Evolutionary conservation across 129 eudicot species (phyloP).

Genomic region (sunflower (Helianthus annuus)): DNA sequence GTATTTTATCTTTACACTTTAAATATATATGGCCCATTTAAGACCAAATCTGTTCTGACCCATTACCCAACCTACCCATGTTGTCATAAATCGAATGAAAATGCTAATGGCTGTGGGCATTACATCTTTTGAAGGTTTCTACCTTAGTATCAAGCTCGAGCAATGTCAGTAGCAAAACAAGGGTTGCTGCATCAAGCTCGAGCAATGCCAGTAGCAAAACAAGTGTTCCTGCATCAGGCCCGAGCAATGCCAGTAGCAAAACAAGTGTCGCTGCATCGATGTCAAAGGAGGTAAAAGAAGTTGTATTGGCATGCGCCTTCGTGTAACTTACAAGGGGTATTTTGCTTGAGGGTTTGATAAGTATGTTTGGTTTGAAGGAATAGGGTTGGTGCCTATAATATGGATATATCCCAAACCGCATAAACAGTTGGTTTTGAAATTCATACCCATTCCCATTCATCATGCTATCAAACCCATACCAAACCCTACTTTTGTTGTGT

Average conservation of each 20-base stretch:
- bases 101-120: constrained; percentile 12
- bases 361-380: neutral
- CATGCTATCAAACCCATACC: constrained; percentile 5
- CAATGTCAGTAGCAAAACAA: constrained; percentile 16
- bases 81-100: neutral
- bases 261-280: constrained; percentile 14
- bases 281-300: constrained; percentile 21
- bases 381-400: neutral
- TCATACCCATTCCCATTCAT: neutral
- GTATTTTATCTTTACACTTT: too few relatives aligned
- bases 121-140: constrained; percentile 9
- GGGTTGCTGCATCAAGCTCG: constrained; percentile 12
- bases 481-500: neutral
- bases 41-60: neutral
- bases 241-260: constrained; percentile 19
- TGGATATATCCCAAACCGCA: neutral
- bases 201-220: constrained; percentile 16
- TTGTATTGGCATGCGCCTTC: neutral
- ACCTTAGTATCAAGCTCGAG: constrained; percentile 15
- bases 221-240: constrained; percentile 6
- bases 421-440: neutral
- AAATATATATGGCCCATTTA: neutral
- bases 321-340: neutral
- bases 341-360: neutral
- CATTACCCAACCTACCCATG: neutral